These are phyloP conservation scores for Coniferiporia sulphurascens DNA, from an alignment of 1,284 basidiomycete genomes.

Conservation along the genomic window DNA sequence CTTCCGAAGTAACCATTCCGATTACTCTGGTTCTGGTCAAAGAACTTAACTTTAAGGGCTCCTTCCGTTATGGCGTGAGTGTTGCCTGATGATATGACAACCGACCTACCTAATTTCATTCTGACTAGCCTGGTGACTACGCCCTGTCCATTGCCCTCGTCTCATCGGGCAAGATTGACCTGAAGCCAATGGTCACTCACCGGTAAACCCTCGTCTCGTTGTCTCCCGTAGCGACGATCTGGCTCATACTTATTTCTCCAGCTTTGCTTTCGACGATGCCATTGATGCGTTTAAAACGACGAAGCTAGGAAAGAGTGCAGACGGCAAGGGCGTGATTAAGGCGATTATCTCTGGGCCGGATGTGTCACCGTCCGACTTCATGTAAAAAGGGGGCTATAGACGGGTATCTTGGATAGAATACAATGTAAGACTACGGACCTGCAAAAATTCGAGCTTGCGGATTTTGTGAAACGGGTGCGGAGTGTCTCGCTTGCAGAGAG, in stretches of 20 bases:
- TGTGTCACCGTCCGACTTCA: conserved; percentile 26
- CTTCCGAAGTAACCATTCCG: conserved; percentile 56
- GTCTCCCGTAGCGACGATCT: not conserved
- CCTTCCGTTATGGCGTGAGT: conserved; percentile 81
- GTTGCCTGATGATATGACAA: not conserved
- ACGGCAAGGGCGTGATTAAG: conserved; percentile 71
- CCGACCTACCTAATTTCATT: not conserved
- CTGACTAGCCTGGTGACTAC: conserved; percentile 71
- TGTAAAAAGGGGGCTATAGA: too few relatives aligned
- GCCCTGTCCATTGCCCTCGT: conserved; percentile 83
- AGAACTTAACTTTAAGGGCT: conserved; percentile 79
- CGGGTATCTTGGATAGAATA: too few relatives aligned
- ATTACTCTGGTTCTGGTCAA: conserved; percentile 61
- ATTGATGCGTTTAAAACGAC: conserved; percentile 78
- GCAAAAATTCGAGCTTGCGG: too few relatives aligned
- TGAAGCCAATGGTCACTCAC: conserved; percentile 87
- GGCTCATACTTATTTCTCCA: conserved; percentile 24
- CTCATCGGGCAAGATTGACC: conserved; percentile 72
- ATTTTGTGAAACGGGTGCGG: too few relatives aligned
- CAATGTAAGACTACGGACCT: too few relatives aligned
- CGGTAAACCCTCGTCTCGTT: conserved; percentile 40
- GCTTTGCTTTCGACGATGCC: conserved; percentile 73
- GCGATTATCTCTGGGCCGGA: conserved; percentile 75
- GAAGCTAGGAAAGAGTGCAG: conserved; percentile 71
- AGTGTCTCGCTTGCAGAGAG: too few relatives aligned